phyloP scores from a whole-genome alignment of 2,329 filamentous ascomycete genomes.

The Pseudogymnoascus sp. region DNA sequence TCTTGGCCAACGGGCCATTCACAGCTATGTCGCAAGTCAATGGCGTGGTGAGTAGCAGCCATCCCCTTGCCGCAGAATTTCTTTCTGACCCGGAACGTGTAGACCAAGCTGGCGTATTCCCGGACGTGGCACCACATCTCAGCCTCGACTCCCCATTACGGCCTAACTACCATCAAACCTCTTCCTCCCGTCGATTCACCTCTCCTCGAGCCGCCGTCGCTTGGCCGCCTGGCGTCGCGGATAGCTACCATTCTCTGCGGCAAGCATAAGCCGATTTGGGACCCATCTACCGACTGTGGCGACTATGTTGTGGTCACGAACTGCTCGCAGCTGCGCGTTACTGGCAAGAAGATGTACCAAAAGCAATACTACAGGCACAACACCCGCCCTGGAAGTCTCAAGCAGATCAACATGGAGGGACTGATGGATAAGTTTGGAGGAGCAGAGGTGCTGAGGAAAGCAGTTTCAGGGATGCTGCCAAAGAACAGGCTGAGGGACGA shows the following conservation, averaged over 20 bases:
- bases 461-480: slow-evolving; percentile 93
- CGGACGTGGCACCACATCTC: slow-evolving; percentile 87
- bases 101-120: slow-evolving; percentile 96
- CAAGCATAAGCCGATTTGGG: slow-evolving; percentile 97
- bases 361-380: slow-evolving; percentile 96
- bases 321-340: slow-evolving; percentile 79
- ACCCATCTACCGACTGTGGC: slow-evolving; percentile 95
- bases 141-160: slow-evolving; percentile 59
- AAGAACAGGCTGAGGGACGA: slow-evolving; percentile 92
- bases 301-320: slow-evolving; percentile 96
- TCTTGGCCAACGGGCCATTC: slow-evolving; percentile 18
- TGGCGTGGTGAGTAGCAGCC: slow-evolving; percentile 54
- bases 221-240: slow-evolving; percentile 79
- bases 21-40: slow-evolving; percentile 68
- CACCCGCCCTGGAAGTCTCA: slow-evolving; percentile 79
- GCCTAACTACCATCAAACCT: slow-evolving; percentile 44
- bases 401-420: slow-evolving; percentile 86
- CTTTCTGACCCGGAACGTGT: slow-evolving; percentile 13
- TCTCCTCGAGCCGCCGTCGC: slow-evolving; percentile 60
- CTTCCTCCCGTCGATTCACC: slow-evolving; percentile 31
- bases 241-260: slow-evolving; percentile 90
- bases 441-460: slow-evolving; percentile 80
- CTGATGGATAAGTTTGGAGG: slow-evolving; percentile 94
- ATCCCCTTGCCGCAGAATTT: neutral
- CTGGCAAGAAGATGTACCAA: slow-evolving; percentile 85